Percentiles rank a stretch among this genome's conserved stretches.
phyloP scores from a whole-genome alignment of 352 stramenopile species.

The Blastocystis sp. region DNA sequence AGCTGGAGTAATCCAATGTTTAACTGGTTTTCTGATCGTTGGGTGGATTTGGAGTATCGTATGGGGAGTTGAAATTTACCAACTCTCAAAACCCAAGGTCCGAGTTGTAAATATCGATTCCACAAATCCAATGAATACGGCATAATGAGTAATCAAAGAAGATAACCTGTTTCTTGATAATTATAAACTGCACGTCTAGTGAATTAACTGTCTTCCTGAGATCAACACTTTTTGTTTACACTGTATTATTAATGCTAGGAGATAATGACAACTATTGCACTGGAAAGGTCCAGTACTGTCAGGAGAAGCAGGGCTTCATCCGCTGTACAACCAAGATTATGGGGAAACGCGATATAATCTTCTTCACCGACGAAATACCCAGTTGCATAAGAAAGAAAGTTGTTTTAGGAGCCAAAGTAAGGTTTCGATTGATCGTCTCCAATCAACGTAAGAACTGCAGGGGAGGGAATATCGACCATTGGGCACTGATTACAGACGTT shows the following conservation, averaged over 20 bases:
- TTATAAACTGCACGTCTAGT: too few relatives aligned
- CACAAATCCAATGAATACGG: background rate
- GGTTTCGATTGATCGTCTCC: background rate
- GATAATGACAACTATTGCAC: background rate
- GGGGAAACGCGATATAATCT: conserved; percentile 50
- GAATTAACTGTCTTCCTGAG: too few relatives aligned
- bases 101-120: conserved; percentile 5
- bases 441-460: conserved; percentile 35
- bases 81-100: conserved; percentile 4
- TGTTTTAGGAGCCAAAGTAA: background rate
- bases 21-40: background rate
- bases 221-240: background rate
- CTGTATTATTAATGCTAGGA: background rate
- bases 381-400: background rate
- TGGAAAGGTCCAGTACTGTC: conserved; percentile 44
- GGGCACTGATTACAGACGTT: conserved; percentile 10
- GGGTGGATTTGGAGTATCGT: conserved; percentile 48
- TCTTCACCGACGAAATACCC: conserved; percentile 20
- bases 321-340: conserved; percentile 10
- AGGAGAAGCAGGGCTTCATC: conserved; percentile 50
- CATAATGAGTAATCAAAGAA: too few relatives aligned
- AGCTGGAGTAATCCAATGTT: conserved; percentile 4
- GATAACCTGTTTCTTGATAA: too few relatives aligned
- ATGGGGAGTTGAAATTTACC: conserved; percentile 53
- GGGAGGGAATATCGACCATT: conserved; percentile 18